phyloP scores from a whole-genome alignment of 805 yeast genomes.

The Candida lessepsii region DNA sequence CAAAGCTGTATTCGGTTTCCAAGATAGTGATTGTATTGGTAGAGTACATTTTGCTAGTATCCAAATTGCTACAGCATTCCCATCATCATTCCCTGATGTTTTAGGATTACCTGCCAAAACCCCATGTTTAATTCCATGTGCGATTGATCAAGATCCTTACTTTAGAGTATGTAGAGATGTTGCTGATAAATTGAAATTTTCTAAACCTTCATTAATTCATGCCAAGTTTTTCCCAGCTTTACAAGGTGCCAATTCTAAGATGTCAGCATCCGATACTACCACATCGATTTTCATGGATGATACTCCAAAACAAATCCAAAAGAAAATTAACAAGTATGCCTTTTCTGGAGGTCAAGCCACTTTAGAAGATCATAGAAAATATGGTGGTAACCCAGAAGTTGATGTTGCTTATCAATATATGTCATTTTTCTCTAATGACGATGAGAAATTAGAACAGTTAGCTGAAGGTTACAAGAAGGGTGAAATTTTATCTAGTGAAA shows the following conservation, averaged over 20 bases:
- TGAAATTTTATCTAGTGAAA: constrained; percentile 84
- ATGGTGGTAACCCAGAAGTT: constrained; percentile 92
- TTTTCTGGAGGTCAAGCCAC: constrained; percentile 91
- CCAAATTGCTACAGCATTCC: constrained; percentile 95
- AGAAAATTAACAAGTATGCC: constrained; percentile 94
- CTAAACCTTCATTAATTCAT: constrained; percentile 90
- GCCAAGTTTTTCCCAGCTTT: constrained; percentile 97
- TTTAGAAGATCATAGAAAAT: constrained; percentile 83
- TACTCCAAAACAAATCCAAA: constrained; percentile 85
- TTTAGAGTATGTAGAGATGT: constrained; percentile 97
- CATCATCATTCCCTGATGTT: constrained; percentile 92
- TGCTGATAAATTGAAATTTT: constrained; percentile 84
- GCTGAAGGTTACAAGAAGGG: constrained; percentile 72
- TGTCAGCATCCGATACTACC: constrained; percentile 92
- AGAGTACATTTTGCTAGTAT: constrained; percentile 92
- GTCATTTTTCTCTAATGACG: constrained; percentile 87
- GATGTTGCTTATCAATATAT: constrained; percentile 95
- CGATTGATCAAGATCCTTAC: constrained; percentile 98
- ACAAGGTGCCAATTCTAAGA: constrained; percentile 94
- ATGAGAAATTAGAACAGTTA: constrained; percentile 63
- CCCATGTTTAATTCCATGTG: constrained; percentile 97
- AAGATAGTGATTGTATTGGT: constrained; percentile 93
- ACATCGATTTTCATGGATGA: constrained; percentile 95
- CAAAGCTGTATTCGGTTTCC: constrained; percentile 93
- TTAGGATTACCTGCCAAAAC: constrained; percentile 84